phyloP scores from a whole-genome alignment of 2,329 filamentous ascomycete genomes.

The Tolypocladium endophyticum region DNA sequence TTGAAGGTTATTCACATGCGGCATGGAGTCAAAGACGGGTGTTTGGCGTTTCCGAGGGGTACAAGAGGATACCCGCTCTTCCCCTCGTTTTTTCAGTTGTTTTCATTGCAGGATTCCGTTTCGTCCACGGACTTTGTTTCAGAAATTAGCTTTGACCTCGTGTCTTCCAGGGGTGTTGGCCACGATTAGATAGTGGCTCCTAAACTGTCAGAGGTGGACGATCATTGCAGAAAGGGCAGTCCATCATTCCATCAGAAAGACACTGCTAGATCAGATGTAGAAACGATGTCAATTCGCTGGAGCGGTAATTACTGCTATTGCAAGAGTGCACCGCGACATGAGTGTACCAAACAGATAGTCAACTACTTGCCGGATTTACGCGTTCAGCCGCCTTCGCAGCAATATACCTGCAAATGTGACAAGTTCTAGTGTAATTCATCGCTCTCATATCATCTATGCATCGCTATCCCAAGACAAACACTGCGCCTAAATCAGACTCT shows the following conservation, averaged over 20 bases:
- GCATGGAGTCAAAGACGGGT: not conserved
- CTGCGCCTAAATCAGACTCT: constrained; percentile 46
- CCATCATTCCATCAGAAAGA: not conserved
- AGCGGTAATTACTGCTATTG: not conserved
- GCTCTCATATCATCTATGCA: not conserved
- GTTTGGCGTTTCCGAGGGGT: not conserved
- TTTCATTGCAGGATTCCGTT: not conserved
- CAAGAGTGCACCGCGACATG: not conserved
- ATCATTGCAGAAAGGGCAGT: not conserved
- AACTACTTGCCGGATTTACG: not conserved
- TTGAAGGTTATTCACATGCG: not conserved
- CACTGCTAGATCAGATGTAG: not conserved
- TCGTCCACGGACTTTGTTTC: not conserved
- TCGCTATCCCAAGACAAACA: not conserved
- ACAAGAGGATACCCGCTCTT: not conserved
- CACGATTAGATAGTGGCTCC: not conserved
- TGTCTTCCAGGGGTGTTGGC: not conserved
- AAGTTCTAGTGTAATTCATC: not conserved
- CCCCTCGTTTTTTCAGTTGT: not conserved
- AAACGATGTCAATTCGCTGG: not conserved
- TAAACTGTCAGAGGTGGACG: not conserved
- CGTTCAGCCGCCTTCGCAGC: not conserved
- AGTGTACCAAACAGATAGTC: not conserved
- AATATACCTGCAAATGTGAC: not conserved
- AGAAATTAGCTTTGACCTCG: not conserved